Conservation (phyloP, 1,284 basidiomycete genomes). For the Coniophora puteana region DNA sequence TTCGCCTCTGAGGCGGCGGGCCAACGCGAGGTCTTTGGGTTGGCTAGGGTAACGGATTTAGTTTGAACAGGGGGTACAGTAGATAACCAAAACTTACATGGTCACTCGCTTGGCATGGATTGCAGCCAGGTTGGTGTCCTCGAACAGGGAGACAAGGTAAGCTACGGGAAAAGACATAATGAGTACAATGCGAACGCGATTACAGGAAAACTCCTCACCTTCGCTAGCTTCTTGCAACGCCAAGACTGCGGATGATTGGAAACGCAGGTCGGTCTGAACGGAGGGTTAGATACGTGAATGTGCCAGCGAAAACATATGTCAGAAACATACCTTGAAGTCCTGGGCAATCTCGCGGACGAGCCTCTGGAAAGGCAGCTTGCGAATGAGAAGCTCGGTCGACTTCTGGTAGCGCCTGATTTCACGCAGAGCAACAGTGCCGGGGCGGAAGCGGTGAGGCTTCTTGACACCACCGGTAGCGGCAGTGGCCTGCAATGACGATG, state of each 20-base stretch:
- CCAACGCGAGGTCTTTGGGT: conserved; percentile 53
- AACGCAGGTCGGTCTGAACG: conserved; percentile 36
- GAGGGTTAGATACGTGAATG: conserved; percentile 1
- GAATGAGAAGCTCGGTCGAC: conserved; percentile 76
- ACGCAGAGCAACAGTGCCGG: conserved; percentile 76
- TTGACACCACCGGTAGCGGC: conserved; percentile 71
- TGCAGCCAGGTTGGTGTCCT: conserved; percentile 57
- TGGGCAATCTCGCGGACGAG: conserved; percentile 73
- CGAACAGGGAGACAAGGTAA: conserved; percentile 70
- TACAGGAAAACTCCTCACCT: conserved; percentile 23
- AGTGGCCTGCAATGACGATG: conserved; percentile 36
- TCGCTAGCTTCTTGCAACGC: conserved; percentile 71
- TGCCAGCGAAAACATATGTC: not conserved
- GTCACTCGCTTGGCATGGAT: conserved; percentile 67
- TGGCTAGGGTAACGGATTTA: conserved; percentile 19
- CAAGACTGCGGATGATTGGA: conserved; percentile 68
- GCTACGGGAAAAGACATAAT: conserved; percentile 15
- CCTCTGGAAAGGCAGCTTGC: conserved; percentile 78
- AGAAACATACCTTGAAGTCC: conserved; percentile 61
- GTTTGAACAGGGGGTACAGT: not conserved
- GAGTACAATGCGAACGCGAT: not conserved
- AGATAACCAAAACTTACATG: conserved; percentile 25
- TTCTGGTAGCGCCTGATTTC: conserved; percentile 86
- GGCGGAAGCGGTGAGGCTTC: conserved; percentile 70
- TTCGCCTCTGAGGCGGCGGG: conserved; percentile 51